These are phyloP conservation scores for Yamadazyma siamensis DNA, from an alignment of 1,139 yeast species.

Conservation along the genomic window DNA sequence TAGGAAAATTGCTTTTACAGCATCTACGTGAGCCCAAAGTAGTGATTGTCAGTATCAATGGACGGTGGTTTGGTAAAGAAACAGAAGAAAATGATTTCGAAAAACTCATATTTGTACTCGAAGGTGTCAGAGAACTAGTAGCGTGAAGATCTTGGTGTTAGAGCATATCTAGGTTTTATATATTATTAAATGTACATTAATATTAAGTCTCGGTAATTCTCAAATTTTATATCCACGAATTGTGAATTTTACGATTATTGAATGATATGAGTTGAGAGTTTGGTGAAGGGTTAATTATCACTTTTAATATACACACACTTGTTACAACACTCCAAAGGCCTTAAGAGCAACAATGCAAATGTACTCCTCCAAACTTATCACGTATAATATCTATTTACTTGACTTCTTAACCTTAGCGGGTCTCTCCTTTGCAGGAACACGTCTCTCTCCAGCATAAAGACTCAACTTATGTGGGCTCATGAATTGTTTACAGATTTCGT, in stretches of 20 bases:
- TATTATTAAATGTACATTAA: no score
- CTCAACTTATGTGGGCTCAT: conserved; percentile 84
- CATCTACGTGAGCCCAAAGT: conserved; percentile 27
- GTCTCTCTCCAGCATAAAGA: conserved; percentile 69
- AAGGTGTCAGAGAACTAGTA: conserved; percentile 25
- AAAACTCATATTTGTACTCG: conserved; percentile 39
- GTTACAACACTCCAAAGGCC: not conserved
- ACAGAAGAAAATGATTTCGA: conserved; percentile 34
- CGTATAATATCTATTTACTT: no score
- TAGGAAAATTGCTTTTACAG: conserved; percentile 33
- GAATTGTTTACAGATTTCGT: conserved; percentile 62
- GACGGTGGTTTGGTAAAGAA: conserved; percentile 42
- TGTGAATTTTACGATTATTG: no score
- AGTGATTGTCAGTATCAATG: conserved; percentile 37
- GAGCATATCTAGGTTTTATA: no score
- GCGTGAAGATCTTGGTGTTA: not conserved
- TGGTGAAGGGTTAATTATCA: no score
- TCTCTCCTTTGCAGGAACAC: conserved; percentile 63
- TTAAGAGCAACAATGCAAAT: no score
- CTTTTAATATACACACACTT: not conserved
- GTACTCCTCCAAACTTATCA: no score
- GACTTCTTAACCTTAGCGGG: conserved; percentile 23
- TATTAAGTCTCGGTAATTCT: no score
- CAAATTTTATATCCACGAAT: no score
- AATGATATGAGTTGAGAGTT: no score